Base-by-base conservation (phyloP, 2,329 filamentous ascomycete species). In the Fusarium algeriense region DNA sequence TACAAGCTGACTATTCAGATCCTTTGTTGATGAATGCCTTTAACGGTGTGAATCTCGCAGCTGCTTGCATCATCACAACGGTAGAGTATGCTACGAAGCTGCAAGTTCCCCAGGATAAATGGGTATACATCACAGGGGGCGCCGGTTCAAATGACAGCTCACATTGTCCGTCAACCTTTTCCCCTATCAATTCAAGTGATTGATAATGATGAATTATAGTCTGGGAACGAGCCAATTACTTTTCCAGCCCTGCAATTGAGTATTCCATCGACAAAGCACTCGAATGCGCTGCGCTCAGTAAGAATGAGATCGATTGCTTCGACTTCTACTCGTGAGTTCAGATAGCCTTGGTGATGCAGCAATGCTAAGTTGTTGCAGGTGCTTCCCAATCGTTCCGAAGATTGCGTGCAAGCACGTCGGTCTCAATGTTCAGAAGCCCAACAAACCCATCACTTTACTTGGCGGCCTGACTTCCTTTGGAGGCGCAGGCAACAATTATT, bases 21-120 rank as follows among this genome's bases (percentile, higher is more conserved):
- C 89, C 90, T 0, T 80, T 92, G 0, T 78, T 92, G 13, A 92
- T 92, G 90, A 92, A 92, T 73, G 90, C 90, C 1, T 92, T 92
- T 80, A 92, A 92, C 70, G 90, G 85, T 4, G 86, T 92, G 38
- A 92, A 92, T 65, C 80, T 92, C 17, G 86, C 90, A 5, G 87
- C 84, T 1, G 88, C 90, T 11, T 85, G 86, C 61, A 82, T 92
- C 19, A 64, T 92, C 7, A 92, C 90, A 1, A 88, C 88, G 0
- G 83, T 82, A 0, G 82, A 87, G 2, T 82, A 84, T 74, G 90
- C 91, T 0, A 79, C 77, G 44, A 78, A 85, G 45, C 80, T 92
- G 3, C 85, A 85, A 0, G 84, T 92, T 14, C 84, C 87, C 0
- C 73, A 85, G 52, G 81, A 83, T 9, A 85, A 84, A 76, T 92